Base-by-base conservation (phyloP, 768 basidiomycete genomes). In the Lanmaoa pseudosensibilis region DNA sequence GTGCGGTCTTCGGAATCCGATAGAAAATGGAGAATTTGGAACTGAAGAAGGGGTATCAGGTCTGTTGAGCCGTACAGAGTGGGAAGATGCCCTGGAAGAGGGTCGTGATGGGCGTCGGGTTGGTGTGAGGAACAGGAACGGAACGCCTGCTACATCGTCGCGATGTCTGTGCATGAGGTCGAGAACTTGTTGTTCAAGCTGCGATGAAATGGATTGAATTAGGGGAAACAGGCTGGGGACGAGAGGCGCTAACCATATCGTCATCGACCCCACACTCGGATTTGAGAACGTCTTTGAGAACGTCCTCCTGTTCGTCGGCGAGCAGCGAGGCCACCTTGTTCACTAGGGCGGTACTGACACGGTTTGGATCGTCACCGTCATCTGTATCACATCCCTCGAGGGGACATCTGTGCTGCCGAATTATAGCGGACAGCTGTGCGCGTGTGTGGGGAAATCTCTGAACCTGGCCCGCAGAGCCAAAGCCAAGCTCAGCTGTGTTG, bases 101-200 rank as follows among this genome's bases (percentile, higher is more conserved):
- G 90, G 89, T 11, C 90, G 83, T 12, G 90, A 91, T 5, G 90
- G 90, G 19, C 90, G 83, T 57, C 87, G 80, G 33, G 86, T 89
- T 21, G 89, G 88, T 5, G 89, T 92, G 47, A 93, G 77, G 74
- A 88, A 90, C 54, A 92, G 75, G 69, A 93, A 93, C 0, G 90
- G 90, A 7, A 91, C 87, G 19, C 88, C 88, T 13, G 87, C 84
- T 39, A 88, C 76, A 76, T 92, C 87, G 80, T 96, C 94, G 58
- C 85, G 81, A 71, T 94, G 91, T 74, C 90, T 89, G 75, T 98
- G 95, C 95, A 98, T 97, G 59, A 97, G 82, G 68, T 96, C 93
- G 19, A 98, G 78, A 56, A 94, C 91, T 68, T 87, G 84, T 64
- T 94, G 90, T 68, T 97, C 94, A 59, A 93, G 77, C 88, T 92